These are phyloP conservation scores for Leccinum glutinopallens DNA, from an alignment of 1,284 basidiomycete species.

Conservation along the genomic window DNA sequence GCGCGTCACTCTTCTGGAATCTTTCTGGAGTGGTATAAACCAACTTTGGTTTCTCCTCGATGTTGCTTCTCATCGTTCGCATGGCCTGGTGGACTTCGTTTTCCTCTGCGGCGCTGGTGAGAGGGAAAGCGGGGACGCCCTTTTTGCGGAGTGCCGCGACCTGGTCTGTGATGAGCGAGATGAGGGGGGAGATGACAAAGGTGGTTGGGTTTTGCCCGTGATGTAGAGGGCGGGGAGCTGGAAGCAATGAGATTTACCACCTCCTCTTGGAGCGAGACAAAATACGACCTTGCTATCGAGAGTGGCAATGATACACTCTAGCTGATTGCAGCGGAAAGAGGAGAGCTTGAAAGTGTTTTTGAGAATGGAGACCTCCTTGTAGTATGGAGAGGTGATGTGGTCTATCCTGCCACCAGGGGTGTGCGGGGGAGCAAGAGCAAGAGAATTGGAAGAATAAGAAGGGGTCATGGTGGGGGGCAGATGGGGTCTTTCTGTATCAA, in stretches of 20 bases:
- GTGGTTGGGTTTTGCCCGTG: conserved; percentile 84
- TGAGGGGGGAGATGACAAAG: conserved; percentile 88
- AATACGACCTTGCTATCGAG: conserved; percentile 87
- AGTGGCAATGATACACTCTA: conserved; percentile 84
- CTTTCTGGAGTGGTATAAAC: conserved; percentile 97
- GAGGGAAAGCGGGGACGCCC: conserved; percentile 56
- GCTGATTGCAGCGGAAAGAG: conserved; percentile 82
- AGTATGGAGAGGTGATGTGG: conserved; percentile 40
- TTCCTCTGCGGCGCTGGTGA: conserved; percentile 65
- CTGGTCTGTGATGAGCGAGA: conserved; percentile 93
- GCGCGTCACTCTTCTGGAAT: conserved; percentile 61
- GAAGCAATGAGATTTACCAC: conserved; percentile 89
- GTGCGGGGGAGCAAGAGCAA: conserved; percentile 6
- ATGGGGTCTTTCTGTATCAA: conserved; percentile 14
- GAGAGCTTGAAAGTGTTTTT: conserved; percentile 68
- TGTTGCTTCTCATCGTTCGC: conserved; percentile 42
- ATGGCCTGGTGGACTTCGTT: conserved; percentile 45
- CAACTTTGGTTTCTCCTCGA: conserved; percentile 56
- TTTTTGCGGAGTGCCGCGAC: conserved; percentile 70
- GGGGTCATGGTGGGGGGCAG: not conserved
- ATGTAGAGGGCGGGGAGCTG: too few relatives aligned
- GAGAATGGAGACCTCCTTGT: conserved; percentile 62
- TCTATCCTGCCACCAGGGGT: not conserved
- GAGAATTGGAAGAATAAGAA: conserved; percentile 9
- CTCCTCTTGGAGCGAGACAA: conserved; percentile 96